Percentiles rank a stretch among this genome's conserved stretches.
Conservation (phyloP, 2,329 filamentous ascomycete species). For the Verticillium klebahnii region DNA sequence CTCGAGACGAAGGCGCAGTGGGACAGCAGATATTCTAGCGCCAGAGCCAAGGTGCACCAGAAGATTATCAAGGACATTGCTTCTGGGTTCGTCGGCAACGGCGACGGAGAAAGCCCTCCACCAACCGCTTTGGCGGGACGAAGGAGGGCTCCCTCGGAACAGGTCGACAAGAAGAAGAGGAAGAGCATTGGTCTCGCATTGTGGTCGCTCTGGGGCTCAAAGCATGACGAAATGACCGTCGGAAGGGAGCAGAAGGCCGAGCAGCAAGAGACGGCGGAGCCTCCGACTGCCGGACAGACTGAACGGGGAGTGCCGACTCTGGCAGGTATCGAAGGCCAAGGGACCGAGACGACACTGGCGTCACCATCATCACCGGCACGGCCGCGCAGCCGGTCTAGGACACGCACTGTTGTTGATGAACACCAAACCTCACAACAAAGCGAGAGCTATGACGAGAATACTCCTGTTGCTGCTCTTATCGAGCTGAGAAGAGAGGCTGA, state of each 20-base stretch:
- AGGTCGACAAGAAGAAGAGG: slow-evolving; percentile 50
- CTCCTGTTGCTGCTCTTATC: slow-evolving; percentile 37
- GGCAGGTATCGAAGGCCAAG: slow-evolving; percentile 23
- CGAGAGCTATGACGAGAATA: slow-evolving; percentile 28
- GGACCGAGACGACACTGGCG: slow-evolving; percentile 29
- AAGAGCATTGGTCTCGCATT: slow-evolving; percentile 73
- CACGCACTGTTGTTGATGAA: slow-evolving; percentile 45
- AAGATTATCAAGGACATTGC: slow-evolving; percentile 68
- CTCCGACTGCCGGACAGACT: not conserved
- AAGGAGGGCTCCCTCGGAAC: slow-evolving; percentile 38
- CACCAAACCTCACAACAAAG: slow-evolving; percentile 32
- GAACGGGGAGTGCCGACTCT: not conserved
- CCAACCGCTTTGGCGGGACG: slow-evolving; percentile 77
- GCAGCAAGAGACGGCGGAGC: slow-evolving; percentile 15
- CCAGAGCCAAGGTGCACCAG: slow-evolving; percentile 69
- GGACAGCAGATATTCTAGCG: slow-evolving; percentile 66
- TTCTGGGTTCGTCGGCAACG: slow-evolving; percentile 66
- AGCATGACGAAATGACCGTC: slow-evolving; percentile 76
- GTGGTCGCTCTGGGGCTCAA: slow-evolving; percentile 86
- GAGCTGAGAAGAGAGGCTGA: slow-evolving; percentile 34
- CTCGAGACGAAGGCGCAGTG: slow-evolving; percentile 67
- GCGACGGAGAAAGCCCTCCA: slow-evolving; percentile 70
- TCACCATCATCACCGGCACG: slow-evolving; percentile 8
- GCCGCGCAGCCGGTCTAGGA: slow-evolving; percentile 30
- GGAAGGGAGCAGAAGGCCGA: slow-evolving; percentile 50